These are phyloP conservation scores for Pseudocercospora pini-densiflorae DNA, from an alignment of 2,329 filamentous ascomycete genomes.

Conservation along the genomic window DNA sequence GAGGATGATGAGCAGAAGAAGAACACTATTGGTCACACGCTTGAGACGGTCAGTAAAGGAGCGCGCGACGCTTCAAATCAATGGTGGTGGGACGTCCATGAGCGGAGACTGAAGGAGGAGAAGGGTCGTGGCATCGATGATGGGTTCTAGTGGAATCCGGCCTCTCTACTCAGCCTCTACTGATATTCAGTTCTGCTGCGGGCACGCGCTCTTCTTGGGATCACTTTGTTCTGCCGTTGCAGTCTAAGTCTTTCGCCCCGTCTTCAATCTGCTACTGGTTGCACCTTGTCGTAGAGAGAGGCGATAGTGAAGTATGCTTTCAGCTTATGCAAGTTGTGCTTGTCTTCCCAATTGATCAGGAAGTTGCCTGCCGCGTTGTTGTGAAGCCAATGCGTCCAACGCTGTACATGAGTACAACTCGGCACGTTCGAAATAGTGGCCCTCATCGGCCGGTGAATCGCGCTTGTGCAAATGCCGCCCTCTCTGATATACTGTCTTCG, in stretches of 20 bases:
- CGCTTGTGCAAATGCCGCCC: neutral
- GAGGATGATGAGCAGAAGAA: constrained; percentile 50
- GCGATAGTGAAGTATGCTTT: neutral
- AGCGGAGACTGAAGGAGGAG: constrained; percentile 55
- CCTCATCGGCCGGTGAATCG: neutral
- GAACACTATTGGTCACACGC: neutral
- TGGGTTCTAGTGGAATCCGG: constrained; percentile 49
- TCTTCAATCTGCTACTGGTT: no score
- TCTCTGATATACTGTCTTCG: neutral
- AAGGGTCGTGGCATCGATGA: constrained; percentile 54
- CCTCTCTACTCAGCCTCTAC: neutral
- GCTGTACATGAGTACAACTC: no score
- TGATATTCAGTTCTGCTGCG: no score
- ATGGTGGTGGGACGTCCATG: constrained; percentile 63
- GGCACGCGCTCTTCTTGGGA: neutral
- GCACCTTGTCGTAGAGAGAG: neutral
- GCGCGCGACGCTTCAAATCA: constrained; percentile 53
- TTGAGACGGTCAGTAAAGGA: constrained; percentile 33
- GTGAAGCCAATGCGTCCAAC: neutral
- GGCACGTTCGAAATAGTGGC: neutral
- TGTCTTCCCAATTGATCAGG: neutral
- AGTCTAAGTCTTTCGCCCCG: no score
- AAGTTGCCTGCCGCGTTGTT: neutral
- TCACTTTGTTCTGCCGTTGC: neutral
- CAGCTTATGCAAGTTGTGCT: neutral